phyloP scores from a whole-genome alignment of 2,329 filamentous ascomycete genomes.

The Xylaria sp. region DNA sequence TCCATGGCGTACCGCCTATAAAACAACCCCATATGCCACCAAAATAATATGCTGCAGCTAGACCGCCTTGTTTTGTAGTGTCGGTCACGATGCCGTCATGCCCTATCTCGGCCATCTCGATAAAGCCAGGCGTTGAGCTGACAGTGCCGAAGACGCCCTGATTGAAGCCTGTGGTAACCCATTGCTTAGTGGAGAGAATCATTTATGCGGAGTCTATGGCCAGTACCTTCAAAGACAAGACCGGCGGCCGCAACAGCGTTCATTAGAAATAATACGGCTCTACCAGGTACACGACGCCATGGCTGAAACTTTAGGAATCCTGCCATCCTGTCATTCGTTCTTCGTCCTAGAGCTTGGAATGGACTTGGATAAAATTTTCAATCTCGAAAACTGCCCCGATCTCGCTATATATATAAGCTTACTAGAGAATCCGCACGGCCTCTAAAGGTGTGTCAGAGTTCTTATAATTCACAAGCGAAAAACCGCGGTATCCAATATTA shows the following conservation, averaged over 20 bases:
- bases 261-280: conserved; percentile 43
- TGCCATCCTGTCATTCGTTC: conserved; percentile 17
- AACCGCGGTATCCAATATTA: neutral
- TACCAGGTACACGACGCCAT: conserved; percentile 34
- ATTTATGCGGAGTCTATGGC: neutral
- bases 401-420: neutral
- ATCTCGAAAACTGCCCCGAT: neutral
- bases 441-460: neutral
- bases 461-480: conserved; percentile 8
- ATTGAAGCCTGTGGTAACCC: conserved; percentile 54
- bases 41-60: conserved; percentile 65
- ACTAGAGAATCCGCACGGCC: neutral
- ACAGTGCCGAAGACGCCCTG: conserved; percentile 66
- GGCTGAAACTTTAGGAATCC: conserved; percentile 16
- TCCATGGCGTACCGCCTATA: conserved; percentile 51
- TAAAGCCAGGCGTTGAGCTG: conserved; percentile 56
- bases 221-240: conserved; percentile 55
- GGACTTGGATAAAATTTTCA: neutral
- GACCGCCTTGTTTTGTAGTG: conserved; percentile 62
- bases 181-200: conserved; percentile 17
- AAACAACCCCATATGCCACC: conserved; percentile 64
- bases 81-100: conserved; percentile 60
- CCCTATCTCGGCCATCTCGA: conserved; percentile 59
- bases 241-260: conserved; percentile 48
- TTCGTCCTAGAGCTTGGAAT: conserved; percentile 2